Base-by-base conservation (phyloP, 345 rosid species). In the Euphorbia lathyris region DNA sequence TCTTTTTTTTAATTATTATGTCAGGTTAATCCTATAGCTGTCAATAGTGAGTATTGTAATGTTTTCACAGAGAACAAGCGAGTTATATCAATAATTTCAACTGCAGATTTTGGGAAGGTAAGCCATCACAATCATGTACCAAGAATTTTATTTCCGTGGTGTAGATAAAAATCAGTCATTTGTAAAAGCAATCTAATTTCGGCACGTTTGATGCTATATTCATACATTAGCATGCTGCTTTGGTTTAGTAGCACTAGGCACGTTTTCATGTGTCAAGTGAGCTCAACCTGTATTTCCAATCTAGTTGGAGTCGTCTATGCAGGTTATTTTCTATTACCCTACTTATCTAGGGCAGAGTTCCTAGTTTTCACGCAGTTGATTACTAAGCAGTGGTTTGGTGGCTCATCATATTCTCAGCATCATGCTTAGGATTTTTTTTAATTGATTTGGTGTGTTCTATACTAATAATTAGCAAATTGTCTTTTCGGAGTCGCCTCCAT, bases 1-100 rank as follows among this genome's bases (percentile, higher is more conserved):
- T 53, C 58, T 53, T 51, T 7, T 67, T 67, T 30, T 10, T 63
- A 74, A 65, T 59, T 70, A 12, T 45, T 1, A 45, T 45, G 51
- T 69, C 69, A 93, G 98, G 98, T 93, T 79, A 93, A 93, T 74
- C 98, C 98, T 2, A 89, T 93, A 45, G 98, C 98, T 20, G 94
- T 93, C 48, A 91, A 93, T 71, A 91, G 98, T 82, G 86, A 88
- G 77, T 93, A 93, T 43, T 93, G 98, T 76, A 93, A 93, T 69
- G 98, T 93, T 62, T 91, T 93, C 79, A 88, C 98, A 0, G 97
- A 93, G 81, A 93, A 93, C 65, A 90, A 90, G 82, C 84, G 98
- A 6, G 88, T 74, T 10, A 85, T 89, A 65, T 82, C 87, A 27
- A 77, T 91, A 68, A 89, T 93, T 73, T 84, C 94, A 47, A 86